Evolutionary conservation across 1,139 yeast species (phyloP).

Genomic region (Yamadazyma buinensis): DNA sequence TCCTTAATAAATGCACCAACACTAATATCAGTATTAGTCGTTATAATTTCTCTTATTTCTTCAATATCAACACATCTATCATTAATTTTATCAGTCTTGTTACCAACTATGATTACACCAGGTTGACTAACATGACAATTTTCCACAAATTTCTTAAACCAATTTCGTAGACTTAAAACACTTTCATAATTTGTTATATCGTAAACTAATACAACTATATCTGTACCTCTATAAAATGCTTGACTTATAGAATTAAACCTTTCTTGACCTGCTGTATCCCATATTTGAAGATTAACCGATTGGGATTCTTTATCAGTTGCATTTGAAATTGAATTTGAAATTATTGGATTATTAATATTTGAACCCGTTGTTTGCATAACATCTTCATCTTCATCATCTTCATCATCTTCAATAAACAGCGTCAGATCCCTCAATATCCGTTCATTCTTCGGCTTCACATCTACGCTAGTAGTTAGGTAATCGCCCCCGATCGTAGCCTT

Average conservation of each 20-base stretch:
- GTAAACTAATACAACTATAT: constrained; percentile 53
- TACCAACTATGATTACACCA: constrained; percentile 53
- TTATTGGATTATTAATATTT: not conserved
- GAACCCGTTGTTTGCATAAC: too few relatives aligned
- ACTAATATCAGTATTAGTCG: constrained; percentile 21
- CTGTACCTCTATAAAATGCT: constrained; percentile 61
- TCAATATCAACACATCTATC: constrained; percentile 40
- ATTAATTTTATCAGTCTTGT: constrained; percentile 42
- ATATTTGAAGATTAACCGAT: constrained; percentile 46
- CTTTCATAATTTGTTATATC: constrained; percentile 56
- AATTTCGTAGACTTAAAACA: constrained; percentile 46
- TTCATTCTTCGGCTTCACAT: constrained; percentile 7
- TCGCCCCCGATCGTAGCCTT: constrained; percentile 64
- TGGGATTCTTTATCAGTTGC: too few relatives aligned
- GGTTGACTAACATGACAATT: constrained; percentile 51
- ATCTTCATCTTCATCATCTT: too few relatives aligned
- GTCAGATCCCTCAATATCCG: too few relatives aligned
- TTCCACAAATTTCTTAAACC: constrained; percentile 50
- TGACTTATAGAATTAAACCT: constrained; percentile 56
- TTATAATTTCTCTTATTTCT: constrained; percentile 40
- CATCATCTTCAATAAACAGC: too few relatives aligned
- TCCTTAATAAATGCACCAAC: constrained; percentile 35
- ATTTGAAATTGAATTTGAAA: too few relatives aligned
- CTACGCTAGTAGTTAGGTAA: constrained; percentile 46
- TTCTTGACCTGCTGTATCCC: constrained; percentile 72